Evolutionary conservation across 1,284 basidiomycete species (phyloP).

Genomic region (Pyrrhoderma lamaoense): DNA sequence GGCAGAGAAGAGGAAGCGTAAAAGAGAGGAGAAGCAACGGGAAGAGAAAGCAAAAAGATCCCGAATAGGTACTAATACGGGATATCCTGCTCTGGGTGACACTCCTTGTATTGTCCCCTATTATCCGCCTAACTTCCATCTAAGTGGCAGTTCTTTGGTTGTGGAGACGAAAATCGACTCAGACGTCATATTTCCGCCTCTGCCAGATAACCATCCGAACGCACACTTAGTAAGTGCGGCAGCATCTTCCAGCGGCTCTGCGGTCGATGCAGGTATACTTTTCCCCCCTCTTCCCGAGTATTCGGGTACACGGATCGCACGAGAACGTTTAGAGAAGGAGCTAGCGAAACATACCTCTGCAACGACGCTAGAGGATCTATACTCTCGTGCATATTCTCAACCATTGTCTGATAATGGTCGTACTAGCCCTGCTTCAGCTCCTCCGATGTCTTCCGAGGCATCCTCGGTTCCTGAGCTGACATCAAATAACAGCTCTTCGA

Average conservation of each 20-base stretch:
- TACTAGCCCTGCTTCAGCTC: constrained; percentile 15
- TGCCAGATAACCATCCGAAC: constrained; percentile 47
- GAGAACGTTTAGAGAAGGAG: constrained; percentile 7
- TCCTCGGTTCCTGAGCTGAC: constrained; percentile 44
- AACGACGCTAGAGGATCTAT: constrained; percentile 20
- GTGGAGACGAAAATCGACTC: constrained; percentile 6
- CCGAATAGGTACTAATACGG: neutral
- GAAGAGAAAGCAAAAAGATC: constrained; percentile 11
- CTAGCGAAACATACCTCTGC: constrained; percentile 21
- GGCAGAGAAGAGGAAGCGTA: constrained; percentile 15
- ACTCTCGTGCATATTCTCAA: constrained; percentile 23
- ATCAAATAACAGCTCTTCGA: constrained; percentile 58
- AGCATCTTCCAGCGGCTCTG: constrained; percentile 45
- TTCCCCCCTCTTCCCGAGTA: constrained; percentile 59
- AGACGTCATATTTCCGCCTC: constrained; percentile 39
- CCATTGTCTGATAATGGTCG: neutral
- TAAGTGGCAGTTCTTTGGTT: neutral
- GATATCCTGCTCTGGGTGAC: no score
- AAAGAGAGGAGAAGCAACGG: constrained; percentile 13
- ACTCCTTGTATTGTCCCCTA: no score
- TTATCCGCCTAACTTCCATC: neutral
- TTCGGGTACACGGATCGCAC: constrained; percentile 29
- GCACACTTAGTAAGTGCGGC: constrained; percentile 34
- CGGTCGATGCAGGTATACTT: constrained; percentile 54
- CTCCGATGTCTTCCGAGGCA: constrained; percentile 24